phyloP scores from a whole-genome alignment of 2,329 filamentous ascomycete species.

The Aureobasidium sp. region DNA sequence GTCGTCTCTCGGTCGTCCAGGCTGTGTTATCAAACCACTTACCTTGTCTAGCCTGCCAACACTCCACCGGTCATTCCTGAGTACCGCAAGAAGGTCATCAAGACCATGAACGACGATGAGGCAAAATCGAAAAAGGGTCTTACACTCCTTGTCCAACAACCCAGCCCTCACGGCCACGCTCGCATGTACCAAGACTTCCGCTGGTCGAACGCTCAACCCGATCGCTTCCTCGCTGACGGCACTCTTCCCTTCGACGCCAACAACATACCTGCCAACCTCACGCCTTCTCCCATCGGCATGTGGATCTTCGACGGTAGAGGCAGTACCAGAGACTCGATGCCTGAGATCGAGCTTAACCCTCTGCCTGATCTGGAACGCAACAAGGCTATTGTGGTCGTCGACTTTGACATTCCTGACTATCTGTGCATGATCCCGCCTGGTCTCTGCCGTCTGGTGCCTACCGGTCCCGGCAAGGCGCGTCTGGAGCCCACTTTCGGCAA shows the following conservation, averaged over 20 bases:
- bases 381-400: slow-evolving; percentile 1
- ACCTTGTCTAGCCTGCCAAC: neutral
- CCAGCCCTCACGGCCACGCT: neutral
- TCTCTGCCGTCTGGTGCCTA: neutral
- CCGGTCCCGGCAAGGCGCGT: neutral
- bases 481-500: neutral
- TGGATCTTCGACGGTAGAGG: neutral
- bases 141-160: neutral
- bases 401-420: neutral
- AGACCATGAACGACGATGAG: neutral
- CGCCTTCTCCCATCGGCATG: neutral
- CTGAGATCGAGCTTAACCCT: neutral
- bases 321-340: neutral
- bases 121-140: neutral
- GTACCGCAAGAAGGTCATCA: neutral
- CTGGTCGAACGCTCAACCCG: neutral
- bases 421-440: neutral
- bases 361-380: neutral
- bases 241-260: neutral
- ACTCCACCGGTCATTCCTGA: neutral
- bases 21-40: neutral
- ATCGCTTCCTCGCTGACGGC: neutral
- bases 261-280: neutral
- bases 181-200: neutral
- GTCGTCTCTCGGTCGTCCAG: neutral